Evolutionary conservation across 1,284 basidiomycete species (phyloP).

Genomic region (Ganoderma lingzhi): DNA sequence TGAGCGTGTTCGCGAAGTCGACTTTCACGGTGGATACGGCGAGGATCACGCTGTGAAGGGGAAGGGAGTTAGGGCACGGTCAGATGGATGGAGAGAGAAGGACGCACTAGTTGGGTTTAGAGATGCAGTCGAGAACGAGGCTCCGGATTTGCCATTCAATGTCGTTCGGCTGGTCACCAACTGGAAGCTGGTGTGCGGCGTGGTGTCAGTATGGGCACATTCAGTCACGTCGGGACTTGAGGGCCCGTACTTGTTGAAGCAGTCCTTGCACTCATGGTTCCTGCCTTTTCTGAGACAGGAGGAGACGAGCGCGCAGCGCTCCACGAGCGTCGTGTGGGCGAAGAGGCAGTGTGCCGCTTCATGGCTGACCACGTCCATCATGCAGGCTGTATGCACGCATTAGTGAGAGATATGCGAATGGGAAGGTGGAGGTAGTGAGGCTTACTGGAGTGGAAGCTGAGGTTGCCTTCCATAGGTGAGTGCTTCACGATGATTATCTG

Average conservation of each 20-base stretch:
- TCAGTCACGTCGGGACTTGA: too few species aligned
- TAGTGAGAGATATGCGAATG: background rate
- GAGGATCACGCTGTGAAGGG: too few species aligned
- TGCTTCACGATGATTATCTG: constrained; percentile 31
- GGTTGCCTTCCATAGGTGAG: constrained; percentile 32
- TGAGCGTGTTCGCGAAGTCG: too few species aligned
- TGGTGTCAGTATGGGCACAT: too few species aligned
- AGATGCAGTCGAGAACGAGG: too few species aligned
- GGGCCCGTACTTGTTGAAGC: constrained; percentile 37
- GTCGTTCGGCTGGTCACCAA: too few species aligned
- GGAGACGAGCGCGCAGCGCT: constrained; percentile 31
- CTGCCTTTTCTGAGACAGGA: constrained; percentile 20
- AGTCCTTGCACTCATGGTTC: constrained; percentile 18
- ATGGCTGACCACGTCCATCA: constrained; percentile 52
- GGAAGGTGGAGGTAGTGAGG: background rate
- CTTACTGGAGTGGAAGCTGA: constrained; percentile 55
- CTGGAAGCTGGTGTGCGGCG: too few species aligned
- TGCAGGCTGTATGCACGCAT: constrained; percentile 44
- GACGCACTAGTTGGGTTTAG: too few species aligned
- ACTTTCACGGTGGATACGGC: too few species aligned
- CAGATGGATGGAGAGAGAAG: too few species aligned
- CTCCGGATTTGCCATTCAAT: too few species aligned
- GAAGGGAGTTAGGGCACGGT: too few species aligned
- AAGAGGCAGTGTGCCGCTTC: constrained; percentile 36
- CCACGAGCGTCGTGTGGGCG: constrained; percentile 40